Evolutionary conservation across 805 yeast species (phyloP), one percentile per base, ranked within the genome.

Genomic region (Priceomyces castillae): DNA sequence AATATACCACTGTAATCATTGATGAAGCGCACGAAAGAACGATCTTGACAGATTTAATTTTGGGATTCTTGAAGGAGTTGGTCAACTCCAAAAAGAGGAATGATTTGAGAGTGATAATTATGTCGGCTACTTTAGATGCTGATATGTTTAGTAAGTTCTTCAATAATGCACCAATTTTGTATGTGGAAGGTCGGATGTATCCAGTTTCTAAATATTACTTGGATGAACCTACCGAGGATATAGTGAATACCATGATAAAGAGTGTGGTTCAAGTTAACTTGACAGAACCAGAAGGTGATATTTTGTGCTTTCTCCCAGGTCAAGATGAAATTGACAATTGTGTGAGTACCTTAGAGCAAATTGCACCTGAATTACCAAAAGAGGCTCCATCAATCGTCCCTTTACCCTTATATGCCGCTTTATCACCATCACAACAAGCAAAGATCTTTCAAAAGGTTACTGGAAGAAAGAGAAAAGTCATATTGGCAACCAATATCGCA

Each of bases 21-120:
- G 99, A 94, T 72, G 99, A 94, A 69, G 99, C 98, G 2, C 99
- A 94, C 69, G 99, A 94, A 69, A 78, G 99, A 60, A 92, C 98
- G 0, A 85, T 94, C 1, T 67, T 90, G 39, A 90, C 98, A 0
- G 99, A 94, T 68, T 67, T 94, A 52, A 72, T 94, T 15, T 73
- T 94, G 70, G 99, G 98, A 2, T 86, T 94, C 56, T 69, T 94
- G 50, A 90, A 90, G 58, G 77, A 80, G 33, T 67, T 94, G 30
- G 55, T 85, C 9, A 42, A 54, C 0, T 51, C 64, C 12, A 71
- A 75, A 36, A 71, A 84, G 42, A 65, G 80, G 14, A 77, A 77
- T 34, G 77, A 77, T 46, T 74, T 94, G 51, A 77, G 81, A 53
- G 73, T 90, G 30, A 79, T 94, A 4, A 78, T 94, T 51, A 95